Base-by-base conservation (phyloP, 2,329 filamentous ascomycete genomes). In the Cyanodermella asteris region DNA sequence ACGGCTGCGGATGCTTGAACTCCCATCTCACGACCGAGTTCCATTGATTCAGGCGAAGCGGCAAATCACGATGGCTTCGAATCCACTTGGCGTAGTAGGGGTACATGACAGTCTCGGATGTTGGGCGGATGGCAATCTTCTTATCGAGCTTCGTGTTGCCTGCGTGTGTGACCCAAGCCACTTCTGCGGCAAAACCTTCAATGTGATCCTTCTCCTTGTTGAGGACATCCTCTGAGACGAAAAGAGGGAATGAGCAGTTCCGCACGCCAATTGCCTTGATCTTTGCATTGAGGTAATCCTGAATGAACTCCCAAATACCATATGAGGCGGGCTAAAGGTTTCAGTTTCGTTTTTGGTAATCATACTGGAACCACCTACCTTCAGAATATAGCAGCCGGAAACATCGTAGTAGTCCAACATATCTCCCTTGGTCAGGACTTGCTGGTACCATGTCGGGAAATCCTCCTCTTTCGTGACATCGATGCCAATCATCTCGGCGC, bases 331-430 rank as follows among this genome's bases (percentile, higher is more conserved):
- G 68, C 53, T 67, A 33, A 31, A 10, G 8, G 28, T 11, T 15
- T 36, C 27, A 38, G 25, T n/a, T n/a, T n/a, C n/a, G n/a, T n/a
- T n/a, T n/a, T n/a, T n/a, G n/a, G n/a, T 10, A 13, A 13, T 12
- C 10, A 17, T 21, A 9, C 7, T 13, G 17, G 13, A 13, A 12
- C 14, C 11, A 28, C 31, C 34, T 37, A 58, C 56, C 71, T 78
- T 82, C 48, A 91, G 64, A 47, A 94, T 87, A 51, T 91, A 94
- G 57, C 90, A 93, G 24, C 82, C 78, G n/a, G 82, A 78, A 33
- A 94, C 84, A 54, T 91, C 76, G 44, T 93, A 94, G 64, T 93
- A 97, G 44, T 91, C 82, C 41, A 94, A 72, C 74, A 97, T 77
- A 47, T 93, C 80, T 39, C 80, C 78, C 64, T 97, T 97, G 44